Percentiles rank a stretch among this genome's conserved stretches.
Evolutionary conservation across 768 basidiomycete genomes (phyloP).

Genomic region (Leccinum variicolor): DNA sequence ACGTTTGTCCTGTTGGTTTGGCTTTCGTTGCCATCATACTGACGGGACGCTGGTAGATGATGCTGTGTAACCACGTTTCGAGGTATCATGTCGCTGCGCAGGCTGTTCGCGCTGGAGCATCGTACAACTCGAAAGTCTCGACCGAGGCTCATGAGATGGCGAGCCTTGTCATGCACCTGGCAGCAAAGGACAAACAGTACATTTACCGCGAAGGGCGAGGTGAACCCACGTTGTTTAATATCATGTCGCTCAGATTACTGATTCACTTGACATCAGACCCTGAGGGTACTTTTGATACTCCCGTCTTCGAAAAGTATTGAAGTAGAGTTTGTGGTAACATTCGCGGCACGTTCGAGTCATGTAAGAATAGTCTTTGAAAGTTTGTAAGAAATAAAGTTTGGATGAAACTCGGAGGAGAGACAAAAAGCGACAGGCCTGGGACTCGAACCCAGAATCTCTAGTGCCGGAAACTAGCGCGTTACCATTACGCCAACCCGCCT

Average conservation of each 20-base stretch:
- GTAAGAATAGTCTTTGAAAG: neutral
- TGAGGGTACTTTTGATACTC: constrained; percentile 42
- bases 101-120: constrained; percentile 56
- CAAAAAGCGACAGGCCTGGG: constrained; percentile 53
- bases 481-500: constrained; percentile 63
- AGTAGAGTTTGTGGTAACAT: too few species aligned
- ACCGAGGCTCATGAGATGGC: constrained; percentile 56
- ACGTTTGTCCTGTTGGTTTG: constrained; percentile 40
- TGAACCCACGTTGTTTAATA: constrained; percentile 13
- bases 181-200: constrained; percentile 58
- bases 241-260: neutral
- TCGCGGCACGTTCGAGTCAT: neutral
- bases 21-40: neutral
- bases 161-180: constrained; percentile 57
- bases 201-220: constrained; percentile 59
- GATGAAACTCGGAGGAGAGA: neutral
- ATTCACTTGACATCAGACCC: constrained; percentile 25
- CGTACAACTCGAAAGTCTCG: constrained; percentile 50
- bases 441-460: constrained; percentile 64
- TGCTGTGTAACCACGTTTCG: constrained; percentile 67
- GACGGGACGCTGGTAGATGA: constrained; percentile 48
- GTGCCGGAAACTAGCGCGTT: constrained; percentile 65
- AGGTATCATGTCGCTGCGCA: constrained; percentile 62
- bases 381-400: neutral
- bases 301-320: constrained; percentile 33